Conservation (phyloP, 2,329 filamentous ascomycete genomes). For the Dendryphion nanum region DNA sequence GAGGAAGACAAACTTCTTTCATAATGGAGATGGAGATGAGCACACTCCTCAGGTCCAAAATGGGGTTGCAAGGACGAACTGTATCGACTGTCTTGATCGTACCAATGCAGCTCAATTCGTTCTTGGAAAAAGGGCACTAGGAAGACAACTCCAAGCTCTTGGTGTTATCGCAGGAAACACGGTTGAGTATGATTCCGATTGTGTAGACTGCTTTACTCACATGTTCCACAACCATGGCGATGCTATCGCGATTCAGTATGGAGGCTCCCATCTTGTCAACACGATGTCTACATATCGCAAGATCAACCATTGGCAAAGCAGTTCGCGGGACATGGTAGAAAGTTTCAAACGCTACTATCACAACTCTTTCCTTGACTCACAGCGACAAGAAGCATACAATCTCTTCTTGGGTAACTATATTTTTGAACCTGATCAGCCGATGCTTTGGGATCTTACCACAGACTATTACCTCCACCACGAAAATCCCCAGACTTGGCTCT, state of each 20-base stretch:
- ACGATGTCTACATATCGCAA: conserved; percentile 99
- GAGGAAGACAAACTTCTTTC: conserved; percentile 86
- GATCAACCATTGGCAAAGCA: conserved; percentile 98
- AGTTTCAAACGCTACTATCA: conserved; percentile 99
- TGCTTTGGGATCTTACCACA: conserved; percentile 93
- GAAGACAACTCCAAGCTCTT: conserved; percentile 86
- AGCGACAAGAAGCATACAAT: conserved; percentile 97
- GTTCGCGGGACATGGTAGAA: conserved; percentile 97
- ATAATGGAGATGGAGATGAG: conserved; percentile 75
- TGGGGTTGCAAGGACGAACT: conserved; percentile 91
- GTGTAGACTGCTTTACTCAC: conserved; percentile 92
- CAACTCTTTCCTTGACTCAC: conserved; percentile 96
- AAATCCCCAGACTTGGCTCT: conserved; percentile 71
- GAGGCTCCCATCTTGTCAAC: conserved; percentile 94
- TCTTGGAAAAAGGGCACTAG: conserved; percentile 90
- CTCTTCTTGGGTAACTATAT: conserved; percentile 96
- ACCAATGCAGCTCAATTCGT: conserved; percentile 98
- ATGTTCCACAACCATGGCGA: conserved; percentile 99
- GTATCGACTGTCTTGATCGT: conserved; percentile 94
- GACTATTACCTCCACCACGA: conserved; percentile 96
- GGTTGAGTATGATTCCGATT: conserved; percentile 92
- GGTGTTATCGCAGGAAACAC: conserved; percentile 78
- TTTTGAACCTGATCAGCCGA: conserved; percentile 80
- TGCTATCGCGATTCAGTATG: conserved; percentile 96
- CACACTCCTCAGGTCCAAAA: conserved; percentile 74